These are phyloP conservation scores for Globisporangium lucens DNA, from an alignment of 352 stramenopile genomes.

Conservation along the genomic window DNA sequence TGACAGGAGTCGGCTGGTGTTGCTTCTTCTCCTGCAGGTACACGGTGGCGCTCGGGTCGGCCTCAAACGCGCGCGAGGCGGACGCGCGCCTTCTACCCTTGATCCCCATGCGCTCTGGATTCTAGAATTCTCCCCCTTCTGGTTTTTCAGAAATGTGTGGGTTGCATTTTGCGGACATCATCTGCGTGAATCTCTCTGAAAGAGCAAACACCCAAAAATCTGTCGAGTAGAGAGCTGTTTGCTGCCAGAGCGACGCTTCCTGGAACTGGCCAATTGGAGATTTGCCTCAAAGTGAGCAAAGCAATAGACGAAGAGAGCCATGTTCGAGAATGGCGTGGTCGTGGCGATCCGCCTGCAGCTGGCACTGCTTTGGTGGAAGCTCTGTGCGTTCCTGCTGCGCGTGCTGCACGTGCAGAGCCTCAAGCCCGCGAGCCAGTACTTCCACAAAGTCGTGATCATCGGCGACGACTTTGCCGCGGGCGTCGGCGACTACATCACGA, in stretches of 20 bases:
- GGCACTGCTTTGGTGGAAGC: conserved; percentile 62
- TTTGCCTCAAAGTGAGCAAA: not conserved
- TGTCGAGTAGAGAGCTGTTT: not conserved
- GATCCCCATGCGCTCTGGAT: conserved; percentile 47
- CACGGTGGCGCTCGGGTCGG: conserved; percentile 18
- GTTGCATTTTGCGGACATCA: not conserved
- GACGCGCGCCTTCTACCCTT: conserved; percentile 44
- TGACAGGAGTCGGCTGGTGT: not conserved
- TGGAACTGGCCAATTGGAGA: not conserved
- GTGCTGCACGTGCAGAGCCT: conserved; percentile 43
- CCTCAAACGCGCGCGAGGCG: conserved; percentile 23
- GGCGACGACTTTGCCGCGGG: conserved; percentile 83
- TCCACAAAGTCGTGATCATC: conserved; percentile 83
- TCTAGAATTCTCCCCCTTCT: not conserved
- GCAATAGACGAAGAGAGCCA: not conserved
- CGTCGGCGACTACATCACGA: conserved; percentile 72
- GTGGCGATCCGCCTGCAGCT: conserved; percentile 48
- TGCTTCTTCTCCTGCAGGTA: conserved; percentile 21
- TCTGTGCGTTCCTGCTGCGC: conserved; percentile 53
- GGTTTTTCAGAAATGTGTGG: not conserved
- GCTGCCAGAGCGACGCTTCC: not conserved
- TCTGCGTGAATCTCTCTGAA: not conserved
- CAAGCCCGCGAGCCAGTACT: conserved; percentile 56
- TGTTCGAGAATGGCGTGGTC: conserved; percentile 22
- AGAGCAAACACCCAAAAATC: not conserved